Evolutionary conservation across 306 rosid species (phyloP), one percentile per base, ranked within the genome.

Genomic region (Gleditsia sinensis): DNA sequence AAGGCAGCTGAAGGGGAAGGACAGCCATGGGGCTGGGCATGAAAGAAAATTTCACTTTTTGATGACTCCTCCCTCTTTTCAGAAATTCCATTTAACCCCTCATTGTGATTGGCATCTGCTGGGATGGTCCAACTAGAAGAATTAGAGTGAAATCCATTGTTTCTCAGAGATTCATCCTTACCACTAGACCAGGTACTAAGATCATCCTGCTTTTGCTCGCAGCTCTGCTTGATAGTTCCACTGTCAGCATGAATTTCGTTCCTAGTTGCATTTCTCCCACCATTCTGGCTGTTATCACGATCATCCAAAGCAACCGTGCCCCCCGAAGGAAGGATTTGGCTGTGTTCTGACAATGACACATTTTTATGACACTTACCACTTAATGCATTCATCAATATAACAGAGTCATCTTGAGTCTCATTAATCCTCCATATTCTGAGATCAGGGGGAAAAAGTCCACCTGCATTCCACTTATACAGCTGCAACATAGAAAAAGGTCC

Each of bases 401-500:
- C 64, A 75, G 93, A 83, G 64, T 88, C 74, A 25, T 62, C 86
- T 78, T 50, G 86, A 24, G 80, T 82, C 77, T 92, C 98, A 62
- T 84, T 82, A 49, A 51, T 62, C 83, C 85, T 88, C 99, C 99
- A 95, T 81, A 95, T 76, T 85, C 83, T 85, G 75, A 87, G 84
- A 75, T 90, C 84, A 46, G 80, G 74, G 79, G 99, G 94, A 78
- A 95, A 92, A 80, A 39, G 78, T 25, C 97, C 96, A 67, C 74
- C 79, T 28, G 59, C 55, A 70, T 53, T 83, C 99, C 99, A 95
- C 77, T 87, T 90, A 56, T 78, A 85, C 79, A 95, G 76, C 75
- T 86, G 94, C 63, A 45, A 42, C 87, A 89, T 73, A 64, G 90
- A 73, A 83, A 92, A 92, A 45, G 97, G 99, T 55, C 99, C 99